Conservation (phyloP, 176 grass and related monocot species). For the Bolboschoenus planiculmis region DNA sequence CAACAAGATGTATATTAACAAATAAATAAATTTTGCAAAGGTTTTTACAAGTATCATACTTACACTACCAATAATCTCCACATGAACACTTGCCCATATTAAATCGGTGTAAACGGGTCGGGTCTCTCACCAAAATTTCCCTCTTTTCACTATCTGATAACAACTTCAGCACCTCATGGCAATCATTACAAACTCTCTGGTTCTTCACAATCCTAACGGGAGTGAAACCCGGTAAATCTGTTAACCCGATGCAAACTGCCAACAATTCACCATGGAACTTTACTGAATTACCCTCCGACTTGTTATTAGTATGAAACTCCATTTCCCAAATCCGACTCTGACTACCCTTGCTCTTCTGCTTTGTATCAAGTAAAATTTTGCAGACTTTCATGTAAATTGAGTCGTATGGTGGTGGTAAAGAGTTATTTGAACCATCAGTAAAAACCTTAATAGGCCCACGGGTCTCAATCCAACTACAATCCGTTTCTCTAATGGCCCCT, state of each 20-base stretch:
- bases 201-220: slow-evolving; percentile 71
- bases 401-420: slow-evolving; percentile 14
- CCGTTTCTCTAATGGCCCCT: slow-evolving; percentile 38
- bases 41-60: not conserved
- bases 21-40: not conserved
- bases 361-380: slow-evolving; percentile 37
- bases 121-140: slow-evolving; percentile 65
- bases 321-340: slow-evolving; percentile 38
- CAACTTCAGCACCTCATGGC: slow-evolving; percentile 60
- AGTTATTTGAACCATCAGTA: slow-evolving; percentile 27
- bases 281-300: slow-evolving; percentile 30
- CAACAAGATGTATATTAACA: not conserved
- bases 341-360: slow-evolving; percentile 38
- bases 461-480: slow-evolving; percentile 56
- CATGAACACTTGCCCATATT: slow-evolving; percentile 62
- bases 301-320: slow-evolving; percentile 44
- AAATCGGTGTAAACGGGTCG: slow-evolving; percentile 63
- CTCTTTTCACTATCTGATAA: slow-evolving; percentile 49
- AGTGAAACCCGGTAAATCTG: slow-evolving; percentile 26
- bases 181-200: slow-evolving; percentile 57
- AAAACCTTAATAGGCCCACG: slow-evolving; percentile 41
- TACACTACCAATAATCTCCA: slow-evolving; percentile 59
- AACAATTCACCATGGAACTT: slow-evolving; percentile 55
- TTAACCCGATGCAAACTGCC: slow-evolving; percentile 45
- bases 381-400: slow-evolving; percentile 29